A percentile compares a stretch with the other conserved stretches of the same genome.
Conservation (phyloP, 345 rosid species). For the Erucastrum elatum region DNA sequence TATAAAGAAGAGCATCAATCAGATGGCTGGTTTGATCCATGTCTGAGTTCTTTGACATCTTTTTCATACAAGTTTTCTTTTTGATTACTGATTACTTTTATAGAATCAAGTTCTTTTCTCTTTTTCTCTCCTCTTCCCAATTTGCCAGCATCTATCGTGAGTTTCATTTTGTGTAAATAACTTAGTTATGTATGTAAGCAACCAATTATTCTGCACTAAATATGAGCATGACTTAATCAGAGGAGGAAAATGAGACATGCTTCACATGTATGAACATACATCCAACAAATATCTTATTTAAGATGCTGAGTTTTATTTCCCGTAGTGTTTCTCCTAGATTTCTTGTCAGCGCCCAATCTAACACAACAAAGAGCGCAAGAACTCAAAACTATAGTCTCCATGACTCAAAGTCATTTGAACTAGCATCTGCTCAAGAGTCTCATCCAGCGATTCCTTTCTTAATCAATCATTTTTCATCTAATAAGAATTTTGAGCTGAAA, state of each 20-base stretch:
- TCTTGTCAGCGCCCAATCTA: no score
- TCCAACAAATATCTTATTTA: no score
- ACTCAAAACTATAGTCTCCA: no score
- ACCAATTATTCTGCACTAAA: not conserved
- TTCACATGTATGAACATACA: not conserved
- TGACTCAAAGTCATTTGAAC: no score
- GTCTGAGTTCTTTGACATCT: constrained; percentile 48
- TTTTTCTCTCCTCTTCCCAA: constrained; percentile 43
- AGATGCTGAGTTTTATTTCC: no score
- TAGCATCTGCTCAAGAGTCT: no score
- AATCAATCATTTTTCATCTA: no score
- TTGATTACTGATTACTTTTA: constrained; percentile 22
- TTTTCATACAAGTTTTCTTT: constrained; percentile 50
- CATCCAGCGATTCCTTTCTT: no score
- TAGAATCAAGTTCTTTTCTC: constrained; percentile 34
- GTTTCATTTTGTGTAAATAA: not conserved
- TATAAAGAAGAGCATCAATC: constrained; percentile 33
- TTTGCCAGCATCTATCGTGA: not conserved
- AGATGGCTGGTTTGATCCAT: constrained; percentile 39
- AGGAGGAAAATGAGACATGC: not conserved
- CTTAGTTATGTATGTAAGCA: not conserved
- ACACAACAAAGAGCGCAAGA: no score
- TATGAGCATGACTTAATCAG: not conserved
- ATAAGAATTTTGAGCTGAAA: not conserved
- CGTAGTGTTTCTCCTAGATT: no score